phyloP scores from a whole-genome alignment of 2,329 filamentous ascomycete species.

The Lanzia echinophila region DNA sequence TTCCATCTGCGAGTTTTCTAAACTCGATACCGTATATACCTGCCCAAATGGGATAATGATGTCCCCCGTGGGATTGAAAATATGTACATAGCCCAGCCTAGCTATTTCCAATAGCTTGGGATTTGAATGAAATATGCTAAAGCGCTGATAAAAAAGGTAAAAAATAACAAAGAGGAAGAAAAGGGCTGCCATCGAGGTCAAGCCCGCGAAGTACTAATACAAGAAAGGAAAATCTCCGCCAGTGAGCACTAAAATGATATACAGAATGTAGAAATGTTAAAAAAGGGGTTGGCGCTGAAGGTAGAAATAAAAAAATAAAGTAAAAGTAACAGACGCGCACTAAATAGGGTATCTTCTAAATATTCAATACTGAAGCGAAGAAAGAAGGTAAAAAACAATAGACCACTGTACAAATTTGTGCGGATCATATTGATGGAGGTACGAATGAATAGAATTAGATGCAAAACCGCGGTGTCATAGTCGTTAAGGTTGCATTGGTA shows the following conservation, averaged over 20 bases:
- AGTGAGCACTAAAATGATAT: slow-evolving; percentile 3
- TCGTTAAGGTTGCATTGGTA: not conserved
- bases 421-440: not conserved
- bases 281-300: not conserved
- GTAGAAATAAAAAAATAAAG: not conserved
- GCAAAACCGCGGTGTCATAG: not conserved
- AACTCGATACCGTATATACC: slow-evolving; percentile 4
- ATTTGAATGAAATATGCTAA: not conserved
- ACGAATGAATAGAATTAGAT: slow-evolving; percentile 8
- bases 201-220: slow-evolving; percentile 1
- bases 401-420: not conserved
- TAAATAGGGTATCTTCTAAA: slow-evolving; percentile 10
- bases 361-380: slow-evolving; percentile 5
- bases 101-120: not conserved
- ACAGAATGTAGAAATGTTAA: slow-evolving; percentile 3
- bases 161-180: not conserved
- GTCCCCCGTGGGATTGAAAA: slow-evolving; percentile 4
- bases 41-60: slow-evolving; percentile 4
- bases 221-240: slow-evolving; percentile 5
- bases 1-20: not conserved
- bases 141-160: not conserved
- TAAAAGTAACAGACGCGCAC: slow-evolving; percentile 1
- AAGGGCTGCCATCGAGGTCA: not conserved
- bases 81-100: slow-evolving; percentile 3
- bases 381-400: not conserved